phyloP scores from a whole-genome alignment of 306 rosid species.

The Psophocarpus tetragonolobus region DNA sequence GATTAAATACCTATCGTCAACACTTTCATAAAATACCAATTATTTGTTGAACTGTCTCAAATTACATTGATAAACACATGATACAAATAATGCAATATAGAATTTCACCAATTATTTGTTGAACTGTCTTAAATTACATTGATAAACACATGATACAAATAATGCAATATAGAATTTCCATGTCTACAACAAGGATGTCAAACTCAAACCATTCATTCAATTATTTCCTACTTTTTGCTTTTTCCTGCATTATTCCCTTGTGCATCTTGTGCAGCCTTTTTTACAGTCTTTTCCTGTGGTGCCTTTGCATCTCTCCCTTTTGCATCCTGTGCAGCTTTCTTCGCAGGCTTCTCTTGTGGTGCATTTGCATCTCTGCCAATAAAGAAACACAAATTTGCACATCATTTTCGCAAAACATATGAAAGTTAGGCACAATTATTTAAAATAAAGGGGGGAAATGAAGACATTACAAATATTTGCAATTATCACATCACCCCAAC shows the following conservation, averaged over 20 bases:
- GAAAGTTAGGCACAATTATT: neutral
- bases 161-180: constrained; percentile 20
- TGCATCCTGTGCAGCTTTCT: constrained; percentile 56
- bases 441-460: too few relatives aligned
- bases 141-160: constrained; percentile 3
- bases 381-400: neutral
- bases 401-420: neutral
- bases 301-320: constrained; percentile 71
- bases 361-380: constrained; percentile 70
- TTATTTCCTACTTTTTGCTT: constrained; percentile 41
- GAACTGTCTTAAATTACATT: constrained; percentile 15
- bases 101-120: too few relatives aligned
- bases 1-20: constrained; percentile 32
- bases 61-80: neutral
- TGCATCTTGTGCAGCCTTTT: constrained; percentile 55
- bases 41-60: constrained; percentile 8
- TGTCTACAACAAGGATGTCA: constrained; percentile 6
- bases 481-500: constrained; percentile 37
- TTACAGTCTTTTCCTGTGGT: constrained; percentile 64
- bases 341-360: constrained; percentile 66
- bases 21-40: constrained; percentile 29
- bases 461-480: neutral
- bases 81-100: constrained; percentile 21
- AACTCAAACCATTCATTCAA: constrained; percentile 4
- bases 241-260: constrained; percentile 51